A percentile compares a stretch with the other conserved stretches of the same genome.
These are phyloP conservation scores for Tetrapisispora namnaoensis DNA, from an alignment of 805 yeast genomes.

Conservation along the genomic window DNA sequence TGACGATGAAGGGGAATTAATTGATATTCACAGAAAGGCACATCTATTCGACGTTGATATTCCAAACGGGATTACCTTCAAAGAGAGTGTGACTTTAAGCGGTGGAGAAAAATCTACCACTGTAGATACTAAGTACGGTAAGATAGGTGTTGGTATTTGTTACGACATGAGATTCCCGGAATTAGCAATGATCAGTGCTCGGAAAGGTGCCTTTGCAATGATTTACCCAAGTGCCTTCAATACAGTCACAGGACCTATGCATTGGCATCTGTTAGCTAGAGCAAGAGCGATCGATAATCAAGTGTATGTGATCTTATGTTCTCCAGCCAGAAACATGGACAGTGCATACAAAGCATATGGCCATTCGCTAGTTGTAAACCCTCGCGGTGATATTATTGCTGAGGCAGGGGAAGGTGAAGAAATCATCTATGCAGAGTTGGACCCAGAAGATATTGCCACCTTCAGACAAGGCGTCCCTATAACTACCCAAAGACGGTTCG, in stretches of 20 bases:
- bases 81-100: conserved; percentile 64
- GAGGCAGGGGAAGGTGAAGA: conserved; percentile 77
- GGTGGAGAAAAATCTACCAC: conserved; percentile 82
- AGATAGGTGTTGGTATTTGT: conserved; percentile 79
- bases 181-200: conserved; percentile 57
- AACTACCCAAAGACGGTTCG: conserved; percentile 60
- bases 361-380: conserved; percentile 55
- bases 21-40: conserved; percentile 84
- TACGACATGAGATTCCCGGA: conserved; percentile 79
- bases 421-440: conserved; percentile 63
- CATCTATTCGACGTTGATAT: conserved; percentile 90
- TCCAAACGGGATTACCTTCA: conserved; percentile 82
- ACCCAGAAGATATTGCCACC: conserved; percentile 45
- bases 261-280: conserved; percentile 69
- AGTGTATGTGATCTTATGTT: conserved; percentile 63
- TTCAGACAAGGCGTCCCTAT: conserved; percentile 65
- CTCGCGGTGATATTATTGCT: conserved; percentile 47
- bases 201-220: conserved; percentile 65
- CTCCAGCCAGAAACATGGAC: conserved; percentile 74
- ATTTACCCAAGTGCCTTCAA: conserved; percentile 78
- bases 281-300: conserved; percentile 71
- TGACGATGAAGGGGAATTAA: conserved; percentile 57
- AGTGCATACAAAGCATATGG: conserved; percentile 56
- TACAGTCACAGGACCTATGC: conserved; percentile 76
- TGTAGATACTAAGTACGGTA: conserved; percentile 22